A percentile compares a stretch with the other conserved stretches of the same genome.
Conservation (phyloP, 768 basidiomycete species). For the Auricularia cornea region DNA sequence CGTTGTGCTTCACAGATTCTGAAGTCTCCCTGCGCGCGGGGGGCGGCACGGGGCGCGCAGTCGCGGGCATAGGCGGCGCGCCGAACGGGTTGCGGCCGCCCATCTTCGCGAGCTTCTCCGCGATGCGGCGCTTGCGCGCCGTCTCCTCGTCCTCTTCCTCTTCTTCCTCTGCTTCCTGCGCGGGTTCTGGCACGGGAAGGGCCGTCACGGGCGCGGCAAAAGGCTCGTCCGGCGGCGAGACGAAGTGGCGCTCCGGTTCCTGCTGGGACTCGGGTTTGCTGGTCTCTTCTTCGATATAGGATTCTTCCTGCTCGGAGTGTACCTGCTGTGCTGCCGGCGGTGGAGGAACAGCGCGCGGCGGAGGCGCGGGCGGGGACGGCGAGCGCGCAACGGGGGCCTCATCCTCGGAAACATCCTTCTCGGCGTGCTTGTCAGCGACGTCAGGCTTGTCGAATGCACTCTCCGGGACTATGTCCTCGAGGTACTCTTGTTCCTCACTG, state of each 20-base stretch:
- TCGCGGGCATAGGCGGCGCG: slow-evolving; percentile 16
- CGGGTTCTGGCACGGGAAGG: no score
- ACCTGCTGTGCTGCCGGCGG: no score
- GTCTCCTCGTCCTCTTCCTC: slow-evolving; percentile 32
- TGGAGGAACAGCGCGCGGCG: no score
- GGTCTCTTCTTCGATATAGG: no score
- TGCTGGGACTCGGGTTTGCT: neutral
- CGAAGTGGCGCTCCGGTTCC: slow-evolving; percentile 5
- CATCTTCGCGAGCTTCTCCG: slow-evolving; percentile 52
- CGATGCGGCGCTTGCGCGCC: slow-evolving; percentile 46
- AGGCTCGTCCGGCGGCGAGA: no score
- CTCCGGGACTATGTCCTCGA: neutral
- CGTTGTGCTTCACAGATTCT: neutral
- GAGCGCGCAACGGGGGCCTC: no score
- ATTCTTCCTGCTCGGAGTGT: no score
- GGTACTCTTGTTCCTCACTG: neutral
- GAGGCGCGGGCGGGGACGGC: no score
- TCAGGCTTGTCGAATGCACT: neutral
- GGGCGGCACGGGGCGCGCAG: neutral
- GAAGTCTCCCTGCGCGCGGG: neutral
- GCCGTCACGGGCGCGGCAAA: no score
- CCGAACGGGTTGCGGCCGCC: slow-evolving; percentile 53
- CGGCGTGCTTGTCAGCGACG: neutral
- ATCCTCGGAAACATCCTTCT: neutral
- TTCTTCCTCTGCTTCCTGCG: neutral